Conservation (phyloP, 176 grass and related monocot species). For the Avena insularis region DNA sequence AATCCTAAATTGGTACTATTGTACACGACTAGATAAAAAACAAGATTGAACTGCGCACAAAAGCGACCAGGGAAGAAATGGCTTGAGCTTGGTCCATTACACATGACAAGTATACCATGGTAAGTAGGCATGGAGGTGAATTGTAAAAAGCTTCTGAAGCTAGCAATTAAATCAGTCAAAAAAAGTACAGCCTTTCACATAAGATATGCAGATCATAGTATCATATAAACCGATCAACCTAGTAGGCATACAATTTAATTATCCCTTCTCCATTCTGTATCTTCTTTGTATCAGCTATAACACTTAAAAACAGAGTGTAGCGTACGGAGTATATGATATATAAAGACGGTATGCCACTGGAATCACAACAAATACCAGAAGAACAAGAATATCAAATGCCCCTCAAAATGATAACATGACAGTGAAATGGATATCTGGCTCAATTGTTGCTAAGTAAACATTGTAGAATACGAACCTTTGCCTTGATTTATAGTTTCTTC, state of each 20-base stretch:
- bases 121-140: not conserved
- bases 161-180: slow-evolving; percentile 27
- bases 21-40: not conserved
- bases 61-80: not conserved
- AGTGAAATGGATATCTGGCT: not conserved
- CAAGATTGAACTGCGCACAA: not conserved
- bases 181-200: not conserved
- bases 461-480: slow-evolving; percentile 51
- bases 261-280: not conserved
- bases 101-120: slow-evolving; percentile 14
- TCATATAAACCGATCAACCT: not conserved
- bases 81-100: not conserved
- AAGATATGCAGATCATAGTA: not conserved
- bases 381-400: not conserved
- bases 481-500: slow-evolving; percentile 52
- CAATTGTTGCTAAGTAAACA: slow-evolving; percentile 1
- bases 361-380: not conserved
- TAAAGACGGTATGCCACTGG: not conserved
- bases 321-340: not conserved
- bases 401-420: not conserved
- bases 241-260: not conserved
- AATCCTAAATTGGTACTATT: not conserved
- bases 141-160: slow-evolving; percentile 16
- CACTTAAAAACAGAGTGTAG: not conserved
- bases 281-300: not conserved